Evolutionary conservation across 73 alveolate genomes (phyloP).

Genomic region (Tetrahymena elliotti): DNA sequence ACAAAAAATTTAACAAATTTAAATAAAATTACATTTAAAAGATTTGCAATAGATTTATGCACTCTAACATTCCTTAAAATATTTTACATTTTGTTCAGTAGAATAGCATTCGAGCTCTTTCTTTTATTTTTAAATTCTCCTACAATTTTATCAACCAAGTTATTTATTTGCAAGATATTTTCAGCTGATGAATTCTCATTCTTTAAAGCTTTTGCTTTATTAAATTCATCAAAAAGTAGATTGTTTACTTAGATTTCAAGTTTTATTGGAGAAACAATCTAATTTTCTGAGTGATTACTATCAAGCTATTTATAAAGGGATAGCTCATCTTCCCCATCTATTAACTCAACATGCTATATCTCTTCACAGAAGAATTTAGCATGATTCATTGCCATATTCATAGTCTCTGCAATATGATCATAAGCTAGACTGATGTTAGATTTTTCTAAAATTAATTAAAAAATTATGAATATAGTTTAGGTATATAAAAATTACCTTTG

Average conservation of each 20-base stretch:
- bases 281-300: not conserved
- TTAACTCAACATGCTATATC: not conserved
- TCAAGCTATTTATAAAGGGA: not conserved
- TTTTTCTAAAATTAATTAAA: not conserved
- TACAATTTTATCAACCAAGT: not conserved
- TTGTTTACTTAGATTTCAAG: not conserved
- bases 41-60: not conserved
- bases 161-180: not conserved
- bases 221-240: not conserved
- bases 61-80: not conserved
- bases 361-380: not conserved
- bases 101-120: not conserved
- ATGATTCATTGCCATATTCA: not conserved
- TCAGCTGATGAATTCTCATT: not conserved
- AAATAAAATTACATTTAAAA: not conserved
- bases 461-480: not conserved
- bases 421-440: not conserved
- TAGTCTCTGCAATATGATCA: not conserved
- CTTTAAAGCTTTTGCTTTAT: not conserved
- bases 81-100: not conserved
- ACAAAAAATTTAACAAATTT: not conserved
- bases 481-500: not conserved
- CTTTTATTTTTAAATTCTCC: not conserved
- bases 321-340: not conserved
- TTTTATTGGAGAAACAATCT: not conserved